These are phyloP conservation scores for Brasilioporus rufonigricans DNA, from an alignment of 768 basidiomycete species.

Conservation along the genomic window DNA sequence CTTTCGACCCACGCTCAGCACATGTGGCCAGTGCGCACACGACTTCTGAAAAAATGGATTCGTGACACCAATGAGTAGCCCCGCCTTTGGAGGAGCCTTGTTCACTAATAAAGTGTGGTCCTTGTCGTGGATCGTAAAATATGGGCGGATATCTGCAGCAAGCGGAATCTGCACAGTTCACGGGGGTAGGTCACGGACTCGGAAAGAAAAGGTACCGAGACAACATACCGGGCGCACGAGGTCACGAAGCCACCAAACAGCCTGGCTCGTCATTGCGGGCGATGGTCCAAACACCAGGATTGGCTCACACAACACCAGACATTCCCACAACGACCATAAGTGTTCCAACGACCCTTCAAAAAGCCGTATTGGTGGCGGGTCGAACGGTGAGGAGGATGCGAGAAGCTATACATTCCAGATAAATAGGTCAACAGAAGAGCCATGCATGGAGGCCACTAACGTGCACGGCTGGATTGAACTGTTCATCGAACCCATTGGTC, in stretches of 20 bases:
- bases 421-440: background rate
- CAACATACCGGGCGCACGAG: conserved; percentile 72
- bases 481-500: conserved; percentile 47
- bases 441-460: conserved; percentile 29
- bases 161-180: conserved; percentile 62
- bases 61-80: conserved; percentile 79
- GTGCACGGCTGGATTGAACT: conserved; percentile 51
- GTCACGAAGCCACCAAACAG: conserved; percentile 91
- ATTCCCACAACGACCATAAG: conserved; percentile 92
- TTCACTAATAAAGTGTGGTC: conserved; percentile 77
- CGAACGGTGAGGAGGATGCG: conserved; percentile 58
- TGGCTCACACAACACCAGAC: conserved; percentile 86
- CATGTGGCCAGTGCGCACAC: conserved; percentile 84
- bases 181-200: background rate
- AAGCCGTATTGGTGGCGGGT: conserved; percentile 54
- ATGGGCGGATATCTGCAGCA: conserved; percentile 84
- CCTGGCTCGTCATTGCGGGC: conserved; percentile 81
- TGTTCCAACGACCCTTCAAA: conserved; percentile 66
- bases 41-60: conserved; percentile 83
- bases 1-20: conserved; percentile 63
- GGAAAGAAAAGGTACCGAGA: background rate
- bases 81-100: conserved; percentile 74
- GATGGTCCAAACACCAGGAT: conserved; percentile 79
- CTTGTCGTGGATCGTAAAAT: conserved; percentile 95
- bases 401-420: conserved; percentile 49